These are phyloP conservation scores for Annulohypoxylon moriforme DNA, from an alignment of 495 filamentous ascomycete genomes.

Conservation along the genomic window DNA sequence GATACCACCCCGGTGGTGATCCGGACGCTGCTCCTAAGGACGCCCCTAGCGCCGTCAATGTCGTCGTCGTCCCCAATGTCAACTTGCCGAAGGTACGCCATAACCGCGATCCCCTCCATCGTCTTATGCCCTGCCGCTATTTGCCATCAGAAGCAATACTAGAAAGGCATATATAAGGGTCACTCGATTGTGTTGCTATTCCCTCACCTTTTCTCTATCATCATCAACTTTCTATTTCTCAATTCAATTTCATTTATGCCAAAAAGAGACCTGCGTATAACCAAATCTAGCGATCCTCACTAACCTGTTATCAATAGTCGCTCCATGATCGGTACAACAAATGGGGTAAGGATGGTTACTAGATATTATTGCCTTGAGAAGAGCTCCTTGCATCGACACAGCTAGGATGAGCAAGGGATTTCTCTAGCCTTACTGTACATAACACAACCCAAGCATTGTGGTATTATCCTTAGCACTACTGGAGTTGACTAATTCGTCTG, in stretches of 20 bases:
- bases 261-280: background rate
- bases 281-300: conserved; percentile 20
- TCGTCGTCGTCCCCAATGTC: conserved; percentile 91
- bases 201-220: background rate
- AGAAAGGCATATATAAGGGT: background rate
- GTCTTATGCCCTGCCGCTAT: background rate
- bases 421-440: conserved; percentile 33
- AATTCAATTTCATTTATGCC: background rate
- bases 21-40: conserved; percentile 78
- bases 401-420: conserved; percentile 7
- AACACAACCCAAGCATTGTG: conserved; percentile 24
- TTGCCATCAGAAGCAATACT: background rate
- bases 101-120: background rate
- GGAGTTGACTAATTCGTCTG: background rate
- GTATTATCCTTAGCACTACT: conserved; percentile 3
- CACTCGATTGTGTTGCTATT: background rate
- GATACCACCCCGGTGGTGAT: conserved; percentile 92
- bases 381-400: background rate
- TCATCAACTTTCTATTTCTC: background rate
- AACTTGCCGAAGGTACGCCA: conserved; percentile 84
- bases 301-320: conserved; percentile 63
- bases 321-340: conserved; percentile 98
- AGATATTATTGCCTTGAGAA: conserved; percentile 21
- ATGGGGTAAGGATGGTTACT: conserved; percentile 89
- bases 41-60: conserved; percentile 93